These are phyloP conservation scores for Cyphellophora europaea DNA, from an alignment of 2,329 filamentous ascomycete genomes.

Conservation along the genomic window DNA sequence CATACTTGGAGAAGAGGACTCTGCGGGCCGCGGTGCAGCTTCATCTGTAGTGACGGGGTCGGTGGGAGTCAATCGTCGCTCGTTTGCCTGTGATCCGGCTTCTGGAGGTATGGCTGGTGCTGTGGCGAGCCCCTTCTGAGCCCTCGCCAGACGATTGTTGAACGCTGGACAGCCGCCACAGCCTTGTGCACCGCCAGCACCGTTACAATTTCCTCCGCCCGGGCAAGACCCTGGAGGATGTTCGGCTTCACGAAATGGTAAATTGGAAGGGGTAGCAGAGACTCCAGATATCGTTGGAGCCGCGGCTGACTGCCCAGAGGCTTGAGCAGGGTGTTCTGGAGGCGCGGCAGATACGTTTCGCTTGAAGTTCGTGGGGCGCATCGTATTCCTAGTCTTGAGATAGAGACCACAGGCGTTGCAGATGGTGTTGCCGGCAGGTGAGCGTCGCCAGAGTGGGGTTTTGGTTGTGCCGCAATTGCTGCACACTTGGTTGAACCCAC, in stretches of 20 bases:
- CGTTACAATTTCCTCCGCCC: constrained; percentile 89
- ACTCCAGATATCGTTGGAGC: constrained; percentile 23
- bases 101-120: constrained; percentile 1
- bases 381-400: constrained; percentile 82
- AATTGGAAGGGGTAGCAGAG: constrained; percentile 11
- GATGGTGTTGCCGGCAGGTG: constrained; percentile 85
- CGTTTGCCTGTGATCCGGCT: constrained; percentile 4
- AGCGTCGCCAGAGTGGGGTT: constrained; percentile 90
- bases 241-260: constrained; percentile 18
- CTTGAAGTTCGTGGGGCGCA: constrained; percentile 83
- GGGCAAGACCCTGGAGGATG: constrained; percentile 74
- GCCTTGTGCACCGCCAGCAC: constrained; percentile 87
- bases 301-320: constrained; percentile 9
- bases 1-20: constrained; percentile 29
- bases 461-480: constrained; percentile 94
- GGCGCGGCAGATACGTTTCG: constrained; percentile 43
- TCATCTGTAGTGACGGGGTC: constrained; percentile 1
- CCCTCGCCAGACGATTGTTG: constrained; percentile 76
- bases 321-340: constrained; percentile 12
- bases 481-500: constrained; percentile 14
- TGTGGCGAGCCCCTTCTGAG: constrained; percentile 5
- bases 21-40: constrained; percentile 3
- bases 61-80: neutral
- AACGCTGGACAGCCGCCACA: constrained; percentile 94
- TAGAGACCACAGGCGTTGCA: constrained; percentile 98